Conservation (phyloP, 2,329 filamentous ascomycete species). For the Pleoardoris graminearum region DNA sequence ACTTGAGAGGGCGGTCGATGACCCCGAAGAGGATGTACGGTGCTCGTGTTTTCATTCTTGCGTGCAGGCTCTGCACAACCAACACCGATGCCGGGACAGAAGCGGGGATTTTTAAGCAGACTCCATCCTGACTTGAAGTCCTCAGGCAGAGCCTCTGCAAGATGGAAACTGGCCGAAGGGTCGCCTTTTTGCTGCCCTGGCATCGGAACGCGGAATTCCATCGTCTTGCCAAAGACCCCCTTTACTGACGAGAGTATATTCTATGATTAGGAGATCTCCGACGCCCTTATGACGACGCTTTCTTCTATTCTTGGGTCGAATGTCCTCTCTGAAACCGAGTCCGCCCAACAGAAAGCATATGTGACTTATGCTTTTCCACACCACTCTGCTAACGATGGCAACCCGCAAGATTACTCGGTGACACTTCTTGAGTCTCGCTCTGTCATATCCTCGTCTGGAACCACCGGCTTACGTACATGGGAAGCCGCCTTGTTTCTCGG, state of each 20-base stretch:
- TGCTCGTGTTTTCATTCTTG: background rate
- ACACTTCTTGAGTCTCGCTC: conserved; percentile 70
- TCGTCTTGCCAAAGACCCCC: conserved; percentile 1
- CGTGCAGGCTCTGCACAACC: background rate
- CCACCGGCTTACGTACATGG: conserved; percentile 79
- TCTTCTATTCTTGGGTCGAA: conserved; percentile 66
- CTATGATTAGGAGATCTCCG: conserved; percentile 72
- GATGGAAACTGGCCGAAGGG: too few relatives aligned
- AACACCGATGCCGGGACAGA: background rate
- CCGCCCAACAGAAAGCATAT: conserved; percentile 72
- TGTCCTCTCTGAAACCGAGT: conserved; percentile 64
- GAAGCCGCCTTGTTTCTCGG: conserved; percentile 77
- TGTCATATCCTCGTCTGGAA: conserved; percentile 70
- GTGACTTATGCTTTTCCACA: conserved; percentile 66
- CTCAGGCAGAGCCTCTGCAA: too few relatives aligned
- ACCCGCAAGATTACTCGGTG: conserved; percentile 47
- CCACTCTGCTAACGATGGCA: conserved; percentile 19
- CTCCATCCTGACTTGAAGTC: background rate
- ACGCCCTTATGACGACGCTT: conserved; percentile 73
- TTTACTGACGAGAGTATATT: conserved; percentile 29
- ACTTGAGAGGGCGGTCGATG: conserved; percentile 73
- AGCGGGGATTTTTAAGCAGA: background rate
- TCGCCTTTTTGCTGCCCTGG: background rate
- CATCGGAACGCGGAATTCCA: background rate
- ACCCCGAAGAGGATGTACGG: conserved; percentile 85